Percentiles rank a stretch among this genome's conserved stretches.
Conservation (phyloP, 2,329 filamentous ascomycete genomes). For the Exophiala mesophila region DNA sequence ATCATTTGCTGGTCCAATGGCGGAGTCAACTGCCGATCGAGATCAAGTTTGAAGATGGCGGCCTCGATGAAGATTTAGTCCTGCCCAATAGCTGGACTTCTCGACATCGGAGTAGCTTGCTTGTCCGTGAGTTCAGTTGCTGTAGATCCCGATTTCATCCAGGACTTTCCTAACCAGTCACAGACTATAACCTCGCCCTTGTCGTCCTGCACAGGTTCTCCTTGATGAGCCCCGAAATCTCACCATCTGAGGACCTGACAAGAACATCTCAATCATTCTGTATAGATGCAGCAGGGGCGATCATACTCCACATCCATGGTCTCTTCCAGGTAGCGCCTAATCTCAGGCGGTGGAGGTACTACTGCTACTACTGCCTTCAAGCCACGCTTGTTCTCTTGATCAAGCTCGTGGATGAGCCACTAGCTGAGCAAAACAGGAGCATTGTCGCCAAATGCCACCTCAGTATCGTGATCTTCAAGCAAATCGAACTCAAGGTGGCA, state of each 20-base stretch:
- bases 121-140: neutral
- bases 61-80: neutral
- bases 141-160: no score
- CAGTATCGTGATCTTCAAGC: neutral
- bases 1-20: neutral
- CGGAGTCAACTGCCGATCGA: neutral
- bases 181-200: conserved; percentile 7
- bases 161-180: no score
- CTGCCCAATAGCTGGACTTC: neutral
- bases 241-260: neutral
- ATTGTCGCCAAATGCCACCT: neutral
- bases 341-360: conserved; percentile 13
- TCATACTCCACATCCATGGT: conserved; percentile 26
- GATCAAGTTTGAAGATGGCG: neutral
- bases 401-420: conserved; percentile 5
- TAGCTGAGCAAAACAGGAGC: neutral
- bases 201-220: conserved; percentile 1
- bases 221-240: neutral
- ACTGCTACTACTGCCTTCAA: conserved; percentile 6
- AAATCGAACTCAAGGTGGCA: neutral
- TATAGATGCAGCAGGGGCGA: conserved; percentile 25
- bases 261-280: conserved; percentile 25
- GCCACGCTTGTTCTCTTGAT: conserved; percentile 8
- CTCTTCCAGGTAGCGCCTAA: conserved; percentile 18
- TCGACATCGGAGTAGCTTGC: neutral